Percentiles rank a stretch among this genome's conserved stretches.
Conservation (phyloP, 2,329 filamentous ascomycete species). For the Xylaria arbuscula region DNA sequence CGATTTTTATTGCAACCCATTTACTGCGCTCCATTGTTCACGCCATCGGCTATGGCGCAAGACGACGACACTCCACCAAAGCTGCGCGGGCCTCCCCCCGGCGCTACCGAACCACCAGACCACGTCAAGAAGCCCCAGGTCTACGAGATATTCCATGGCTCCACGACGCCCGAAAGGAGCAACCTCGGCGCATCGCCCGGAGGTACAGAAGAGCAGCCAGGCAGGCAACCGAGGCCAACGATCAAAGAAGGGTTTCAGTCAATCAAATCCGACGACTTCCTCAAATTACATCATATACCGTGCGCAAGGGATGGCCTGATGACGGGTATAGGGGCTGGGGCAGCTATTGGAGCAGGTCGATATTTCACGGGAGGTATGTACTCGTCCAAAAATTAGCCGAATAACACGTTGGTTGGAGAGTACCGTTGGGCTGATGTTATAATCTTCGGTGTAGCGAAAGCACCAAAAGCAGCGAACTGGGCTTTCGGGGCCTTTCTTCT, state of each 20-base stretch:
- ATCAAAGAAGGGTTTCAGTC: conserved; percentile 73
- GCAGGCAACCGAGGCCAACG: conserved; percentile 55
- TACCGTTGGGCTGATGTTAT: conserved; percentile 30
- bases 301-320: conserved; percentile 87
- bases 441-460: conserved; percentile 56
- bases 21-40: conserved; percentile 12
- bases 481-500: conserved; percentile 81
- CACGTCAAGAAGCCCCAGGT: conserved; percentile 52
- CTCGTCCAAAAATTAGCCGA: neutral
- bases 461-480: conserved; percentile 82
- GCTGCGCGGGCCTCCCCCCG: conserved; percentile 51
- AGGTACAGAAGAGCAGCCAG: conserved; percentile 48
- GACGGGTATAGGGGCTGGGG: conserved; percentile 83
- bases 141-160: conserved; percentile 55
- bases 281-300: conserved; percentile 79
- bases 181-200: conserved; percentile 43
- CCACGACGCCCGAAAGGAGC: conserved; percentile 36
- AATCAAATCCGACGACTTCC: conserved; percentile 75
- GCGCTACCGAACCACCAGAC: conserved; percentile 50
- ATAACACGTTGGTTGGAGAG: neutral
- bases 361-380: conserved; percentile 78
- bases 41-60: conserved; percentile 48
- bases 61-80: conserved; percentile 43
- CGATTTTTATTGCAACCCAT: conserved; percentile 23
- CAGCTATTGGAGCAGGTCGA: conserved; percentile 77